A percentile compares a stretch with the other conserved stretches of the same genome.
phyloP scores from a whole-genome alignment of 345 rosid genomes.

The Alliaria petiolata region DNA sequence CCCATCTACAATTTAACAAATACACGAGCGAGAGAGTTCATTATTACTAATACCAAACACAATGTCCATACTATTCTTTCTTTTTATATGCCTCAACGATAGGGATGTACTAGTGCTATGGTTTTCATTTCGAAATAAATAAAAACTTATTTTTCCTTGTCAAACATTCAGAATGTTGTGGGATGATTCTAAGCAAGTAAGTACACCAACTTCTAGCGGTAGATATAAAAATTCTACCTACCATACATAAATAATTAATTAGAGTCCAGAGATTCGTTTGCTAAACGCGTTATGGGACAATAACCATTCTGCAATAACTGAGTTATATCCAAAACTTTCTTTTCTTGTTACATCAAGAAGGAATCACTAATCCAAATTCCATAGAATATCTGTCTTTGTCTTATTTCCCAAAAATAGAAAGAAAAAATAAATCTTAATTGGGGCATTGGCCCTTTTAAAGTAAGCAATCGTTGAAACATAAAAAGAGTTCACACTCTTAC shows the following conservation, averaged over 20 bases:
- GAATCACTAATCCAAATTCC: conserved; percentile 11
- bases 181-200: conserved; percentile 16
- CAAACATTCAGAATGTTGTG: conserved; percentile 15
- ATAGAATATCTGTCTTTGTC: neutral
- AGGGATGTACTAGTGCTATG: neutral
- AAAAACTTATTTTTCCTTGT: conserved; percentile 8
- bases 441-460: neutral
- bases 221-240: conserved; percentile 4
- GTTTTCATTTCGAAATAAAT: neutral
- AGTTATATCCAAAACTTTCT: conserved; percentile 4
- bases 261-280: neutral
- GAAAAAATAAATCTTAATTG: neutral
- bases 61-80: neutral
- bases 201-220: conserved; percentile 10
- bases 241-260: neutral
- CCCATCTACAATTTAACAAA: conserved; percentile 50
- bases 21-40: neutral
- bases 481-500: conserved; percentile 39
- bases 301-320: neutral
- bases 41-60: neutral
- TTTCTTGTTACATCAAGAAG: neutral
- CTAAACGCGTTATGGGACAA: neutral
- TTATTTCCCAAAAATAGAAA: conserved; percentile 1
- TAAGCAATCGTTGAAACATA: conserved; percentile 7
- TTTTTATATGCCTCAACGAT: neutral